Conservation (phyloP, 164 flowering plant genomes). For the Vitis labrusca region DNA sequence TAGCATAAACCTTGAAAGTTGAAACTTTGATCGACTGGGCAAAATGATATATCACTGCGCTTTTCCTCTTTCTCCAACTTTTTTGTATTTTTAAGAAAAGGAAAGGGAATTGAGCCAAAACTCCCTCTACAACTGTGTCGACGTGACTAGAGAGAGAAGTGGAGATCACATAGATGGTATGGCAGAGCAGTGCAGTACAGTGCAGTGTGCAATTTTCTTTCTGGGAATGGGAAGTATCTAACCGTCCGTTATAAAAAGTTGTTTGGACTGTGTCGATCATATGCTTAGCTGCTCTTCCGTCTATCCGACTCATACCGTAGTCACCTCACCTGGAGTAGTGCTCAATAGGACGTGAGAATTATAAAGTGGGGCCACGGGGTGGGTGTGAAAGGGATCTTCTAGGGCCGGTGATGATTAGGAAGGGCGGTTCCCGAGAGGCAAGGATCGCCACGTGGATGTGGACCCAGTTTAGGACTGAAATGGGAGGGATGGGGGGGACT, state of each 20-base stretch:
- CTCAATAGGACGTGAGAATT: no score
- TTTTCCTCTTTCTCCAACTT: neutral
- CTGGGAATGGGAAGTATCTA: neutral
- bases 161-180: no score
- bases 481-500: slow-evolving; percentile 25
- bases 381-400: neutral
- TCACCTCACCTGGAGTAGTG: no score
- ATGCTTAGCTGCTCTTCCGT: no score
- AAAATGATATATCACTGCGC: neutral
- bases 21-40: neutral
- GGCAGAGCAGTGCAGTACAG: no score
- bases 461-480: slow-evolving; percentile 1
- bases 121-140: slow-evolving; percentile 1
- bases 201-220: no score
- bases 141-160: neutral
- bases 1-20: neutral
- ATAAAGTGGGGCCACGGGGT: neutral
- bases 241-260: neutral
- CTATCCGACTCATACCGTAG: no score
- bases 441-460: no score
- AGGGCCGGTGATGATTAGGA: neutral
- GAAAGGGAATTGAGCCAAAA: no score
- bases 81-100: neutral
- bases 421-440: neutral
- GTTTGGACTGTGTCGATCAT: no score